Evolutionary conservation across 2,329 filamentous ascomycete genomes (phyloP), one percentile per base, ranked within the genome.

Genomic region (Mycosphaerella arachidis): DNA sequence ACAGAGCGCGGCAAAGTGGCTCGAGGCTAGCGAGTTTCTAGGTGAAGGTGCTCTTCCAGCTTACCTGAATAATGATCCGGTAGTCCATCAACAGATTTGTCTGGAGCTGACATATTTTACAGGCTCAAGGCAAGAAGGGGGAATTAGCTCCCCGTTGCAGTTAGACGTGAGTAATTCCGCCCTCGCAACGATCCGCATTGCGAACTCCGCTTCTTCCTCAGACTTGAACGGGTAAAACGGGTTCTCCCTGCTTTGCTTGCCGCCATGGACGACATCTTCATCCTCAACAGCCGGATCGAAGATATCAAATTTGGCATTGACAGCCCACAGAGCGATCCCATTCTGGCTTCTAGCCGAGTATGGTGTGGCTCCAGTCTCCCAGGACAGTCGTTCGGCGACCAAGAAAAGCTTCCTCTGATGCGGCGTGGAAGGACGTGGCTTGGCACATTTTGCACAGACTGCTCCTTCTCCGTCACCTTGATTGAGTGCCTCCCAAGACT

Each of bases 361-460:
- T 31, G 60, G 57, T 5, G 55, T 63, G 10, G 27, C 57, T 2
- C 58, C 56, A 3, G 33, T 16, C 9, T 57, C 57, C 62, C 64
- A 65, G 9, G 60, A 62, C 24, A 66, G 52, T 29, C 66, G 56
- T 45, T 67, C 64, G 20, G 66, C 62, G 5, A 65, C 64, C 10
- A 66, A 62, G 35, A 63, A 67, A n/a, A 67, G 55, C 58, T 67
- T 67, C 35, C 59, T 53, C 33, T 66, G 62, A 48, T 63, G 62
- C 29, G 57, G 33, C 31, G 57, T 63, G 3, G 57, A 53, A 8
- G 20, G 10, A 24, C 59, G 57, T 6, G 61, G 56, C 43, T 61
- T 64, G 1, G 58, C 62, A 52, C 65, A 66, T 48, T 54, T 55
- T 7, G 65, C 29, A 45, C 62, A 67, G 8, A 66, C 48, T 10